phyloP scores from a whole-genome alignment of 176 grass and related monocot genomes.

The Miscanthus lutarioriparius region DNA sequence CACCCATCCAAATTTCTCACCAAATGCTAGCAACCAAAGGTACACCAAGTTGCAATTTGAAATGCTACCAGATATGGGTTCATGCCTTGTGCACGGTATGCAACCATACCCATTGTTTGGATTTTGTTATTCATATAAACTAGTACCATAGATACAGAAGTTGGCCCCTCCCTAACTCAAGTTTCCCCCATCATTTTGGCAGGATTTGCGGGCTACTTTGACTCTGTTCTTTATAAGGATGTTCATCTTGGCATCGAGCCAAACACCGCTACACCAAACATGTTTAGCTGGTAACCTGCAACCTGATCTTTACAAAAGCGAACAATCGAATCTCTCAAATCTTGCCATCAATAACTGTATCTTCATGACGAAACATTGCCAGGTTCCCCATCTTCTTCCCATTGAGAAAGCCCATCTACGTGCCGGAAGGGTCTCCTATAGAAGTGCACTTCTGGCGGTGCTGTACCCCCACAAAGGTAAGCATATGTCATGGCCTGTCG shows the following conservation, averaged over 20 bases:
- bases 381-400: conserved; percentile 99
- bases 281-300: conserved; percentile 88
- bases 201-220: conserved; percentile 99
- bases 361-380: background rate
- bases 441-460: conserved; percentile 97
- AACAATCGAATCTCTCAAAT: background rate
- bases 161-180: background rate
- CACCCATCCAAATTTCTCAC: conserved; percentile 67
- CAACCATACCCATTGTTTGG: conserved; percentile 12
- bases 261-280: conserved; percentile 89
- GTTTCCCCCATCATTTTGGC: conserved; percentile 21
- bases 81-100: conserved; percentile 88
- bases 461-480: conserved; percentile 74
- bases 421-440: conserved; percentile 55
- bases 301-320: background rate
- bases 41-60: conserved; percentile 89
- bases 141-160: background rate
- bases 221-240: conserved; percentile 84
- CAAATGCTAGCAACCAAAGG: conserved; percentile 73
- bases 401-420: conserved; percentile 70
- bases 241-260: conserved; percentile 98
- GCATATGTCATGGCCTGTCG: background rate
- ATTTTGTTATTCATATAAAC: conserved; percentile 1
- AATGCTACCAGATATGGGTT: conserved; percentile 70
- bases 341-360: background rate